Percentiles rank a stretch among this genome's conserved stretches.
These are phyloP conservation scores for Dioscorea zingiberensis DNA, from an alignment of 106 monocot genomes.

Conservation along the genomic window DNA sequence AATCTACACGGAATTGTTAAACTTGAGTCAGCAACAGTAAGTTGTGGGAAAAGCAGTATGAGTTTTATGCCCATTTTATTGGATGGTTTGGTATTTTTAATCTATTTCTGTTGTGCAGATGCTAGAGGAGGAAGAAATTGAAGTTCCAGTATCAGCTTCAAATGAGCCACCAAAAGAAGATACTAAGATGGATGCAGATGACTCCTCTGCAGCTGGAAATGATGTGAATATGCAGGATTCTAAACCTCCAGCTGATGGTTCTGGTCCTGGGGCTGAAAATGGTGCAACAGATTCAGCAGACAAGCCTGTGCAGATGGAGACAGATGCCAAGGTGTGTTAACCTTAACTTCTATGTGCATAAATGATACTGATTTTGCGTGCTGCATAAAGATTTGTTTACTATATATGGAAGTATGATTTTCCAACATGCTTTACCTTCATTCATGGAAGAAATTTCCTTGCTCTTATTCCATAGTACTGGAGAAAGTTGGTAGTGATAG, in stretches of 20 bases:
- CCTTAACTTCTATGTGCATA: no score
- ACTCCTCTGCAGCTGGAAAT: constrained; percentile 16
- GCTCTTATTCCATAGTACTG: no score
- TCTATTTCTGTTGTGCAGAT: constrained; percentile 34
- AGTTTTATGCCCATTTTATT: neutral
- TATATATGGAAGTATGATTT: no score
- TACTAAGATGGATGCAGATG: constrained; percentile 78
- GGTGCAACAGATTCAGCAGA: constrained; percentile 42
- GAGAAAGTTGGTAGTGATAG: no score
- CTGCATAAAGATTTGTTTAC: no score
- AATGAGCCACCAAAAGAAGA: constrained; percentile 41
- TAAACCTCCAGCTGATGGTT: constrained; percentile 27
- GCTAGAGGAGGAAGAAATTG: constrained; percentile 84
- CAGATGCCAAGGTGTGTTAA: constrained; percentile 66
- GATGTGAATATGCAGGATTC: constrained; percentile 77
- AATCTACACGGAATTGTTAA: constrained; percentile 89
- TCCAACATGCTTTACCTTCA: no score
- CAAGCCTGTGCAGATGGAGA: constrained; percentile 73
- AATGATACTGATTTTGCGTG: no score
- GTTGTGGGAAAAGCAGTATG: constrained; percentile 7
- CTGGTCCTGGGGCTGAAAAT: constrained; percentile 44
- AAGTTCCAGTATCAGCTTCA: constrained; percentile 55
- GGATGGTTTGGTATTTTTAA: neutral
- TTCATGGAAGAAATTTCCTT: no score
- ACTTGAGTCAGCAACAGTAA: constrained; percentile 87